Evolutionary conservation across 2,329 filamentous ascomycete species (phyloP).

Genomic region (Fusarium sp.): DNA sequence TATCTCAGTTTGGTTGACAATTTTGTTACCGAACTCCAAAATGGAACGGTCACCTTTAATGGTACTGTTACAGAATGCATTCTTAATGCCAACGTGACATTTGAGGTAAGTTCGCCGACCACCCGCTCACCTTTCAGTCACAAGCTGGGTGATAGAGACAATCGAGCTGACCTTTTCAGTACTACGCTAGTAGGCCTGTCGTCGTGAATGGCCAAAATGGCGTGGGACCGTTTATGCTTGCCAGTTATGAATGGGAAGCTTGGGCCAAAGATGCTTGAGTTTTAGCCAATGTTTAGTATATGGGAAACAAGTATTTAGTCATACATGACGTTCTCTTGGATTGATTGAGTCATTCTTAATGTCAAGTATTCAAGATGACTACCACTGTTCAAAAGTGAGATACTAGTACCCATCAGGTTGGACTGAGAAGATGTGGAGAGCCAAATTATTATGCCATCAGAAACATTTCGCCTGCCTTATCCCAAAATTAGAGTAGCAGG

Average conservation of each 20-base stretch:
- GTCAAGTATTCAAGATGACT: too few species aligned
- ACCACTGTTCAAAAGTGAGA: too few species aligned
- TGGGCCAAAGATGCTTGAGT: constrained; percentile 29
- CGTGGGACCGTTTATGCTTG: constrained; percentile 40
- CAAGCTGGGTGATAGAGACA: rapidly evolving
- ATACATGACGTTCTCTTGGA: too few species aligned
- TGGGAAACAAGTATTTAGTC: too few species aligned
- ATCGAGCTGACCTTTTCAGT: constrained; percentile 13
- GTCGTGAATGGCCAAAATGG: constrained; percentile 37
- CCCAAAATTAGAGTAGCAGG: too few species aligned
- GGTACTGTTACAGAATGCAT: constrained; percentile 65
- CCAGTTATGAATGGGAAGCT: constrained; percentile 41
- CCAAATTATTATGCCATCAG: too few species aligned
- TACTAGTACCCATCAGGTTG: too few species aligned
- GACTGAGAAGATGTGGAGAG: too few species aligned
- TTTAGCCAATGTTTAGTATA: neutral
- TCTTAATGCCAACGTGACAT: constrained; percentile 62
- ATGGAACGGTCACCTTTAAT: constrained; percentile 63
- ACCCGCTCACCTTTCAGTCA: neutral
- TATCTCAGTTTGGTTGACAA: constrained; percentile 56
- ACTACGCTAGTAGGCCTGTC: constrained; percentile 27
- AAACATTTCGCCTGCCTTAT: too few species aligned
- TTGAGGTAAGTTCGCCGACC: constrained; percentile 57
- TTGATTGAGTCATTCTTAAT: too few species aligned
- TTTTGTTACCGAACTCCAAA: constrained; percentile 60